A percentile compares a stretch with the other conserved stretches of the same genome.
Evolutionary conservation across 2,329 filamentous ascomycete genomes (phyloP).

Genomic region (Sarocladium kiliense): DNA sequence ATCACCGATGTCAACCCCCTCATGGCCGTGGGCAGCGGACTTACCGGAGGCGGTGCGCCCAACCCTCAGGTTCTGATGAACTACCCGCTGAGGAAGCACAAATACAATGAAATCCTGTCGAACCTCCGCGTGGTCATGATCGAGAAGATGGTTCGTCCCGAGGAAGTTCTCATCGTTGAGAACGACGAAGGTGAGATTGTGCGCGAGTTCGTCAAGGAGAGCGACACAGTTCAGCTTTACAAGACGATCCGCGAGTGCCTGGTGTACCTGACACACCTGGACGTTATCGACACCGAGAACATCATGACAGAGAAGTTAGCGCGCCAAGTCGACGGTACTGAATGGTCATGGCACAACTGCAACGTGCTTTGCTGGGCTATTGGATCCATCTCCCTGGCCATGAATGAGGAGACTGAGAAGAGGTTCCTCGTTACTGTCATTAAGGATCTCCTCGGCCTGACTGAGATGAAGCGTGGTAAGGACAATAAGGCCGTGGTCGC

Average conservation of each 20-base stretch:
- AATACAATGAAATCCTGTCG: slow-evolving; percentile 89
- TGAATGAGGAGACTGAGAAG: slow-evolving; percentile 99
- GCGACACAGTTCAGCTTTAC: slow-evolving; percentile 97
- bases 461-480: slow-evolving; percentile 98
- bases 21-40: slow-evolving; percentile 66
- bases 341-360: slow-evolving; percentile 99
- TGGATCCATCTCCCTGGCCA: slow-evolving; percentile 94
- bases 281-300: slow-evolving; percentile 93
- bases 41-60: slow-evolving; percentile 71
- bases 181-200: slow-evolving; percentile 99
- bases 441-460: slow-evolving; percentile 92
- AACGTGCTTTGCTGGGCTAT: slow-evolving; percentile 99
- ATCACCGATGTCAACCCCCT: slow-evolving; percentile 91
- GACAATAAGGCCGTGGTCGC: slow-evolving; percentile 99
- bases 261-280: slow-evolving; percentile 94
- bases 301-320: slow-evolving; percentile 99
- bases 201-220: slow-evolving; percentile 98
- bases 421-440: slow-evolving; percentile 97
- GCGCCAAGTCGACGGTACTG: slow-evolving; percentile 86
- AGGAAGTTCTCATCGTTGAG: slow-evolving; percentile 98
- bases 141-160: slow-evolving; percentile 97
- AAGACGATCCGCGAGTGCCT: slow-evolving; percentile 97
- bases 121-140: slow-evolving; percentile 98
- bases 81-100: slow-evolving; percentile 94
- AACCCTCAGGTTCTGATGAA: slow-evolving; percentile 81